Conservation (phyloP, 768 basidiomycete genomes). For the Leccinum arenicola region DNA sequence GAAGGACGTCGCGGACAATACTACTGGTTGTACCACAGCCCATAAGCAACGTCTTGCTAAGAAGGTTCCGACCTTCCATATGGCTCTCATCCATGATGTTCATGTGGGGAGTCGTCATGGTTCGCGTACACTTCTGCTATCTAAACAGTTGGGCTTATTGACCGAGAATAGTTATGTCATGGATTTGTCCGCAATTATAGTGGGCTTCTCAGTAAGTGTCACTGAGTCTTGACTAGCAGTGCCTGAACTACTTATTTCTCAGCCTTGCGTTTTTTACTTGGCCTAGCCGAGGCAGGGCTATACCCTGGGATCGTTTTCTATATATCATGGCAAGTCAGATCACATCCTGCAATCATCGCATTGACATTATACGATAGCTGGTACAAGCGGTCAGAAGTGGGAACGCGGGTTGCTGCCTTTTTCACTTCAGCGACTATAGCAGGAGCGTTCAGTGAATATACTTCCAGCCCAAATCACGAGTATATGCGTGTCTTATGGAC, state of each 20-base stretch:
- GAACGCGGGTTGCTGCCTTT: slow-evolving; percentile 68
- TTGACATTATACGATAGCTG: slow-evolving; percentile 43
- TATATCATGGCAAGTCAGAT: slow-evolving; percentile 47
- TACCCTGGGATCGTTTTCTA: slow-evolving; percentile 59
- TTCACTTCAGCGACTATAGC: slow-evolving; percentile 79
- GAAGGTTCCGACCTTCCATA: slow-evolving; percentile 59
- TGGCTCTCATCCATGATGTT: slow-evolving; percentile 52
- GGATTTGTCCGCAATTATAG: slow-evolving; percentile 59
- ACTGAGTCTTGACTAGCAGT: background rate
- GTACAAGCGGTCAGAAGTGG: slow-evolving; percentile 79
- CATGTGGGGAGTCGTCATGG: slow-evolving; percentile 42
- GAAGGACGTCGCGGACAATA: background rate
- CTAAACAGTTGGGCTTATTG: background rate
- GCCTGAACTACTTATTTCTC: background rate
- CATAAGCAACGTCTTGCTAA: slow-evolving; percentile 59
- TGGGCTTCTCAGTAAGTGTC: slow-evolving; percentile 55
- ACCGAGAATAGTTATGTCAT: slow-evolving; percentile 50
- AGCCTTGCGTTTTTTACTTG: slow-evolving; percentile 63
- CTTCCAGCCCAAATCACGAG: background rate
- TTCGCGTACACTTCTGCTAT: slow-evolving; percentile 14
- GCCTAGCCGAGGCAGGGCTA: slow-evolving; percentile 50
- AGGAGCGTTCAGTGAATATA: slow-evolving; percentile 62
- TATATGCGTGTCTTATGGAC: background rate
- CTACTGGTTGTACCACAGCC: slow-evolving; percentile 37
- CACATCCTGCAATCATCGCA: background rate